Evolutionary conservation across 192 early-diverging fungal genomes (phyloP), one percentile per base, ranked within the genome.

Genomic region (Cetraspora pellucida): DNA sequence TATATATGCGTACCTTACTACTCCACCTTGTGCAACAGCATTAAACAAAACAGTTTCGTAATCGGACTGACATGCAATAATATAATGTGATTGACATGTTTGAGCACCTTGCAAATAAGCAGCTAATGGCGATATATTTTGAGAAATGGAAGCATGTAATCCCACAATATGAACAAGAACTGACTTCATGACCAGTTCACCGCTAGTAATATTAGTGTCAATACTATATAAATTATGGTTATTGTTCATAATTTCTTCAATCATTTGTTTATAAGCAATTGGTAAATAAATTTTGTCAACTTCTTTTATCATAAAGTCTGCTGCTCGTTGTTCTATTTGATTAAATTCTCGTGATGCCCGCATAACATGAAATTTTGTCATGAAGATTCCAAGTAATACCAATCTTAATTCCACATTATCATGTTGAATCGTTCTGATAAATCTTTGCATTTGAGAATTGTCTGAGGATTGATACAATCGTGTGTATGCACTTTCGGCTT

Each of bases 111-210:
- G 75, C 5, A 64, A 23, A 16, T 73, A 77, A 23, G 21, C 3
- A 7, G 77, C 31, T 21, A 77, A 64, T 28, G 16, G 67, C 37
- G 75, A 77, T 23, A 65, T 21, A 5, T 66, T 23, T 17, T 68
- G 27, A 23, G 64, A n/a, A 21, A 77, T 17, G 5, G 75, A 77
- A 27, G 59, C 19, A 21, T 77, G 46, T 19, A 77, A 50, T 68
- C n/a, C 59, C 23, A 77, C 23, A 21, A 77, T 50, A 28, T 77
- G 75, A 0, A n/a, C 59, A 14, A 77, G 10, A 19, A 77, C 75
- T 28, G 75, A 77, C 27, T 69, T 69, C 71, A 77, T 77, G 31
- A 25, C 14, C 46, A 43, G 23, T 43, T 77, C 23, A 28, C 5
- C 11, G 47, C 37, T 50, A 46, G 9, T 57, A 52, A 13, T 19